Evolutionary conservation across 495 filamentous ascomycete genomes (phyloP).

Genomic region (Collariella sp.): DNA sequence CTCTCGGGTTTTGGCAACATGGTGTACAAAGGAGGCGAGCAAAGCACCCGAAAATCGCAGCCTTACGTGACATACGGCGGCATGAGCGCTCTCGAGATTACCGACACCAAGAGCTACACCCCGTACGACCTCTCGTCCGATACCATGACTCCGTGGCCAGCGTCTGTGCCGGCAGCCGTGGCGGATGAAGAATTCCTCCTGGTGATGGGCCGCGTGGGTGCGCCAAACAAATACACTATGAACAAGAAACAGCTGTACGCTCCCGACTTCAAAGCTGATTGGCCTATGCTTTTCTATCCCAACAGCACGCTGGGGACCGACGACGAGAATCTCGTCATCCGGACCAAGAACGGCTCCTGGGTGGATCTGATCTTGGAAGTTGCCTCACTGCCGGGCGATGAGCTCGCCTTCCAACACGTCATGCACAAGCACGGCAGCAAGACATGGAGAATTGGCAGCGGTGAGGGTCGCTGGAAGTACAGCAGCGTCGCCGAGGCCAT

Average conservation of each 20-base stretch:
- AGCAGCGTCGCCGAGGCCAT: constrained; percentile 45
- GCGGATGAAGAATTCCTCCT: no score
- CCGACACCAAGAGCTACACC: no score
- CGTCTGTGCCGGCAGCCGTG: no score
- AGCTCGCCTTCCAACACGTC: constrained; percentile 38
- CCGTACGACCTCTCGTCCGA: no score
- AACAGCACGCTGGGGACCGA: constrained; percentile 22
- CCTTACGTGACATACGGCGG: constrained; percentile 37
- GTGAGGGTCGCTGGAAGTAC: constrained; percentile 42
- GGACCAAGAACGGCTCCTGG: constrained; percentile 43
- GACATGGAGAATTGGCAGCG: constrained; percentile 47
- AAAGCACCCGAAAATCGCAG: not conserved
- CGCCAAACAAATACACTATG: no score
- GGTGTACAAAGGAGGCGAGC: not conserved
- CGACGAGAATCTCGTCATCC: constrained; percentile 35
- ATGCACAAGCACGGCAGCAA: constrained; percentile 60
- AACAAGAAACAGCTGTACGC: no score
- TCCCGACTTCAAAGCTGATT: no score
- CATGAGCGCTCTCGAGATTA: not conserved
- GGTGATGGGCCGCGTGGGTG: no score
- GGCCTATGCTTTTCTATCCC: no score
- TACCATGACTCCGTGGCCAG: no score
- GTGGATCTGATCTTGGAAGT: constrained; percentile 45
- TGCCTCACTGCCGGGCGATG: constrained; percentile 27
- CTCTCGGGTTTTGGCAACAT: constrained; percentile 23